Percentiles rank a stretch among this genome's conserved stretches.
Evolutionary conservation across 176 grass and related monocot species (phyloP).

Genomic region (Rhynchospora tenuis): DNA sequence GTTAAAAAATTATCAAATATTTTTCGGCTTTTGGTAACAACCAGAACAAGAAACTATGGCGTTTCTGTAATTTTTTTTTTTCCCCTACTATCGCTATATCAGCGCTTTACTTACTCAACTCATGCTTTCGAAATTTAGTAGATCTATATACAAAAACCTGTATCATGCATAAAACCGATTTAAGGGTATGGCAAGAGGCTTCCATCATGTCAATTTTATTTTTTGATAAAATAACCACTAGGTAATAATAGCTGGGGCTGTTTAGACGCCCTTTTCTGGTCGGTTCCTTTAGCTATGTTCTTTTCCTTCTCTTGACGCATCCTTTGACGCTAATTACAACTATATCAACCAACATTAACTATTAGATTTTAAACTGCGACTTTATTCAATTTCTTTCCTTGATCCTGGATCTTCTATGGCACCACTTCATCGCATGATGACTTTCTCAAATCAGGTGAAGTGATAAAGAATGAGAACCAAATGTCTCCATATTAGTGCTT

Average conservation of each 20-base stretch:
- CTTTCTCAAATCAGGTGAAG: background rate
- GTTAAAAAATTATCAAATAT: background rate
- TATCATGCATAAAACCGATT: background rate
- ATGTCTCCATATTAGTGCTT: background rate
- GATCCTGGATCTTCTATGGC: background rate
- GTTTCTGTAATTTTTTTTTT: background rate
- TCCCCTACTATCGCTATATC: no score
- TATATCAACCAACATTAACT: background rate
- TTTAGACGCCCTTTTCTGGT: background rate
- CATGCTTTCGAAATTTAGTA: background rate
- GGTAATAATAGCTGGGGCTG: background rate
- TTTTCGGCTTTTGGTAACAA: background rate
- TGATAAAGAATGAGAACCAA: background rate
- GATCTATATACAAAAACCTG: background rate
- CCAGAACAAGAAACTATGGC: background rate
- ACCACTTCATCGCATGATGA: background rate
- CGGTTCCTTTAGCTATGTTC: background rate
- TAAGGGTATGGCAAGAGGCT: background rate
- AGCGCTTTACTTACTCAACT: background rate
- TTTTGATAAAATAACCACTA: background rate
- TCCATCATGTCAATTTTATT: background rate
- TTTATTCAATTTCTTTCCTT: background rate
- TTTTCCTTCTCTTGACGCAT: slow-evolving; percentile 3
- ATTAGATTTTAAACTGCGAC: background rate
- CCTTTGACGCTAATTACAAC: background rate